Base-by-base conservation (phyloP, 2,329 filamentous ascomycete genomes). In the Lasiodiplodia citricola region DNA sequence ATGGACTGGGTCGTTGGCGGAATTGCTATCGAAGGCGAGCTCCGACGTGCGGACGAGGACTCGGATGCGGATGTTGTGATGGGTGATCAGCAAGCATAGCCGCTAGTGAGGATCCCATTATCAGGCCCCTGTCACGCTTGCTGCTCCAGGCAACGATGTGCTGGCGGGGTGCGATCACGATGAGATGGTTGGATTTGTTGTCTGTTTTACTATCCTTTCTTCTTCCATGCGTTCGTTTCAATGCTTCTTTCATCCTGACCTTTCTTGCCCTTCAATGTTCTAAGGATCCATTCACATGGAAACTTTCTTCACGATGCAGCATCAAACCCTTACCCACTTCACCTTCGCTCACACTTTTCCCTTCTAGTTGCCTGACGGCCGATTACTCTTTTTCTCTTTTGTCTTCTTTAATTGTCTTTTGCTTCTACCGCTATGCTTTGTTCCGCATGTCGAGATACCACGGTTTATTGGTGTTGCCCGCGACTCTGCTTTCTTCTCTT, bases 1-100 rank as follows among this genome's bases (percentile, higher is more conserved):
- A 85, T 87, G 69, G 86, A 88, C 18, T 99, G 94, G 94, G 92
- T 98, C 2, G 85, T 83, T 64, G 86, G 86, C 44, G 94, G 91
- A 2, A 90, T 98, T 57, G 77, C 85, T 70, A 87, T 96, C 3
- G 86, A 91, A 18, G 85, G 84, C 14, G 86, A 87, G 11, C 73
- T 89, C 72, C 82, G 82, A 75, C 81, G 83, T 73, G 81, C 85
- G 41, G 83, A 86, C 68, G 86, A 85, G 71, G 85, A 87, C 73
- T 81, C 82, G 21, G 57, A 62, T 41, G 38, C 37, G 65, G 66
- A 66, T 28, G 38, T 69, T 21, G 57, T 68, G 56, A 56, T 58
- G 54, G 37, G 35, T 44, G 28, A 38, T 51, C 50, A 31, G 25
- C 50, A 35, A 44, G 66, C 31, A 47, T 69, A 66, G 62, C 28